These are phyloP conservation scores for Colletotrichum sp. DNA, from an alignment of 2,329 filamentous ascomycete species.

Conservation along the genomic window DNA sequence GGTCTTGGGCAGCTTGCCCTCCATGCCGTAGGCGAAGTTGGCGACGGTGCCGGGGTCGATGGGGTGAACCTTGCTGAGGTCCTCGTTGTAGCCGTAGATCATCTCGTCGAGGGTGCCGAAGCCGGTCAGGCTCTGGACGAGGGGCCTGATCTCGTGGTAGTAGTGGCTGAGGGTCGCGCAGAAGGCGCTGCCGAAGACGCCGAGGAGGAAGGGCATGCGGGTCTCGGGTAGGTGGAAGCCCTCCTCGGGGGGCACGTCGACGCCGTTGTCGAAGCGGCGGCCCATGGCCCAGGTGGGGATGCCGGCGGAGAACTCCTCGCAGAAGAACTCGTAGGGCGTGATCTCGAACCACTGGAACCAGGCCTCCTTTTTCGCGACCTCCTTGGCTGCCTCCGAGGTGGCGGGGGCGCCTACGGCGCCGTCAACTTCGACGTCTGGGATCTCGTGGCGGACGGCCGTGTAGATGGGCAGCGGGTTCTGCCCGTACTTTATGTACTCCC, in stretches of 20 bases:
- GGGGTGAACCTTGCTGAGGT: slow-evolving; percentile 90
- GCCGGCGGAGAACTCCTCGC: slow-evolving; percentile 87
- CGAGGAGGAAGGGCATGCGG: slow-evolving; percentile 82
- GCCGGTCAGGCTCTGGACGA: slow-evolving; percentile 76
- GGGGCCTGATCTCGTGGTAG: slow-evolving; percentile 89
- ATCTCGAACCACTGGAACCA: slow-evolving; percentile 99
- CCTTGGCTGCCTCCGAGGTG: slow-evolving; percentile 54
- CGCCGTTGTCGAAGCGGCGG: slow-evolving; percentile 77
- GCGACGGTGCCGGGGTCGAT: slow-evolving; percentile 91
- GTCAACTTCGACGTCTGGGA: slow-evolving; percentile 67
- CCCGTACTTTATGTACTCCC: slow-evolving; percentile 76
- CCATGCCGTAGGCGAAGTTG: slow-evolving; percentile 87
- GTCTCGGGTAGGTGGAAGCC: slow-evolving; percentile 81
- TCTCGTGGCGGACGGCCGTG: slow-evolving; percentile 93
- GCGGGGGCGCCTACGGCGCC: slow-evolving; percentile 36
- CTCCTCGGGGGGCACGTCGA: slow-evolving; percentile 67
- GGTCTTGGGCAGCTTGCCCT: slow-evolving; percentile 73
- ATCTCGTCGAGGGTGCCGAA: slow-evolving; percentile 81
- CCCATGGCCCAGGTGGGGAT: slow-evolving; percentile 96
- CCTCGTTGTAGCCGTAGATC: slow-evolving; percentile 77
- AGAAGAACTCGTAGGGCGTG: slow-evolving; percentile 94
- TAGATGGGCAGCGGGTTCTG: slow-evolving; percentile 92
- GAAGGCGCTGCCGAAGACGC: slow-evolving; percentile 96
- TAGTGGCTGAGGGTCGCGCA: slow-evolving; percentile 96
- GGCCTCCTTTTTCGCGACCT: slow-evolving; percentile 66